A percentile compares a stretch with the other conserved stretches of the same genome.
Conservation (phyloP, 352 stramenopile genomes). For the Globisporangium nagaii region DNA sequence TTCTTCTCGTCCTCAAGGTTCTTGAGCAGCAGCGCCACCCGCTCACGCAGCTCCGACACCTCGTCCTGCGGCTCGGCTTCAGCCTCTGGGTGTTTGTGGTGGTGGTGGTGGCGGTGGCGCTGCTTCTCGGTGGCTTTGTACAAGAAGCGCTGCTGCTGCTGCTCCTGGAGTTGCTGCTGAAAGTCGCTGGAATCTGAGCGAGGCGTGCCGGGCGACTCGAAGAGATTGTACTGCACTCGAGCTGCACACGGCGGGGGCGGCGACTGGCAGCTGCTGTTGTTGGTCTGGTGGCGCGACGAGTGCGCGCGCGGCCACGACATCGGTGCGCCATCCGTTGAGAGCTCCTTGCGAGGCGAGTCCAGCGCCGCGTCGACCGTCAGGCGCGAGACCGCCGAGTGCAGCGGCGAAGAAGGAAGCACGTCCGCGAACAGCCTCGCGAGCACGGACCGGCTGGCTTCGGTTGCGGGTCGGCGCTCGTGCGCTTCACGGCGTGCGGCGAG, state of each 20-base stretch:
- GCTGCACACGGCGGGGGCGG: too few species aligned
- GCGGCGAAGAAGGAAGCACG: background rate
- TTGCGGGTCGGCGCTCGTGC: background rate
- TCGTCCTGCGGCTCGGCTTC: conserved; percentile 20
- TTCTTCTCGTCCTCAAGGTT: conserved; percentile 68
- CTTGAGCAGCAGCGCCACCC: conserved; percentile 49
- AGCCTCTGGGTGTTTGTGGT: background rate
- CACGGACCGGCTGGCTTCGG: background rate
- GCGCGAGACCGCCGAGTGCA: background rate
- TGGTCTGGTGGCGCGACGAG: too few species aligned
- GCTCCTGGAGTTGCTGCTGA: conserved; percentile 1
- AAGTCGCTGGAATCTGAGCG: background rate
- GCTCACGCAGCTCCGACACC: conserved; percentile 40
- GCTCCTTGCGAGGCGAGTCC: background rate
- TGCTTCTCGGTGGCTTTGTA: background rate
- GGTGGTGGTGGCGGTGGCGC: background rate
- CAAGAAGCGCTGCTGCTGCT: conserved; percentile 7
- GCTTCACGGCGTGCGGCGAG: too few species aligned
- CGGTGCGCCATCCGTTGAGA: background rate
- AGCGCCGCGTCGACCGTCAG: background rate
- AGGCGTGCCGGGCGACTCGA: background rate
- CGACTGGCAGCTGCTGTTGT: background rate
- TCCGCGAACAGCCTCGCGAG: background rate
- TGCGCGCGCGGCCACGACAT: conserved; percentile 3
- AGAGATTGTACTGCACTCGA: background rate